These are phyloP conservation scores for Penicillium sp. DNA, from an alignment of 2,329 filamentous ascomycete species.

Conservation along the genomic window DNA sequence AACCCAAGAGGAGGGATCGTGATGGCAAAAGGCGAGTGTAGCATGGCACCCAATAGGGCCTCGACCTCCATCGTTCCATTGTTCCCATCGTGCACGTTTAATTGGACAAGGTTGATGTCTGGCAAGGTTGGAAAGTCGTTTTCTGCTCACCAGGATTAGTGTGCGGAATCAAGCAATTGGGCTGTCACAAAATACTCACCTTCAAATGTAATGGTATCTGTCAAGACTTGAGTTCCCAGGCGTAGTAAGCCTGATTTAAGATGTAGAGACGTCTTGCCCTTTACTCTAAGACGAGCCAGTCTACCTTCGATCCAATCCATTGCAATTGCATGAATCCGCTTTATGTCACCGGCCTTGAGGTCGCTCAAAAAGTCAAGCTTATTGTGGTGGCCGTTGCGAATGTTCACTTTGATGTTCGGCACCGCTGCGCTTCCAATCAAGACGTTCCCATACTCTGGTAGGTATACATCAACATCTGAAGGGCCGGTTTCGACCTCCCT, in stretches of 20 bases:
- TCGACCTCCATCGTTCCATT: constrained; percentile 74
- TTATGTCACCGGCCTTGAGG: constrained; percentile 71
- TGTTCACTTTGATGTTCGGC: constrained; percentile 71
- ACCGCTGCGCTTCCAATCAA: constrained; percentile 74
- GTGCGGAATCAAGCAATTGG: background rate
- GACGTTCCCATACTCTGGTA: constrained; percentile 78
- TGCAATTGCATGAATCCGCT: constrained; percentile 74
- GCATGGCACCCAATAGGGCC: constrained; percentile 68
- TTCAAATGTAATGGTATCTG: constrained; percentile 75
- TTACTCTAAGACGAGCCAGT: constrained; percentile 67
- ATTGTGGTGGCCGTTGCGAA: constrained; percentile 76
- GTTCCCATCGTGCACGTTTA: constrained; percentile 74
- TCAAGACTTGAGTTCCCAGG: constrained; percentile 73
- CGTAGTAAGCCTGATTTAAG: constrained; percentile 77
- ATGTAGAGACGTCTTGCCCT: constrained; percentile 69
- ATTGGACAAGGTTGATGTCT: constrained; percentile 74
- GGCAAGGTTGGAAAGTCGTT: constrained; percentile 73
- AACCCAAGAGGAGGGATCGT: constrained; percentile 78
- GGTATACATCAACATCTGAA: constrained; percentile 71
- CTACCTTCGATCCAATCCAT: constrained; percentile 86
- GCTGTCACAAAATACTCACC: constrained; percentile 64
- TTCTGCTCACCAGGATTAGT: constrained; percentile 30
- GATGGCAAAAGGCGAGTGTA: constrained; percentile 76
- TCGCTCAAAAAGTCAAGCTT: constrained; percentile 76
- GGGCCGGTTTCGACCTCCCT: constrained; percentile 70